Base-by-base conservation (phyloP, 208 protist genomes). In the Sergeia podlipaevii region DNA sequence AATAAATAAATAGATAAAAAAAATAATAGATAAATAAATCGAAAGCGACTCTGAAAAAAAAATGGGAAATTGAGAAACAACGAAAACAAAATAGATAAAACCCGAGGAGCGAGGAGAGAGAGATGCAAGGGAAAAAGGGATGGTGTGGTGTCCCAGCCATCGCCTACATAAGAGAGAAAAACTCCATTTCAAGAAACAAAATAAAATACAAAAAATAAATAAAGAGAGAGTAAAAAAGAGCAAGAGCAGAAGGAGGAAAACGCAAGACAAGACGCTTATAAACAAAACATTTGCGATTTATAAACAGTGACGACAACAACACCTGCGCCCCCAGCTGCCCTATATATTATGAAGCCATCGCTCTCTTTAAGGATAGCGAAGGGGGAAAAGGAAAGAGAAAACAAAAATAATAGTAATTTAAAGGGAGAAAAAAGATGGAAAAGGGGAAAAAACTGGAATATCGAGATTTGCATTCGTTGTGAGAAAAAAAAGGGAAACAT, bases 361-460 rank as follows among this genome's bases (percentile, higher is more conserved):
- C 42, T 13, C 17, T 5, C 32, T 24, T 32, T 13, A 53, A 41
- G 18, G n/a, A 24, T 37, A 34, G 18, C 6, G 7, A 63, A 28
- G 53, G 43, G 43, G 53, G 52, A 39, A 58, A 48, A 52, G 52
- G 60, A 54, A 61, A 26, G 21, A 60, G 36, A 60, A 45, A 42
- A 47, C 46, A 37, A 2, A 52, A 43, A 18, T 43, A 66, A 54
- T 38, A 53, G 34, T 36, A 38, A 37, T 39, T 26, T 17, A 51
- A 61, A 23, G 41, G 41, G 34, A 59, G 30, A n/a, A 46, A n/a
- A n/a, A n/a, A n/a, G n/a, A n/a, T n/a, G n/a, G n/a, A n/a, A n/a
- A n/a, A n/a, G n/a, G n/a, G n/a, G n/a, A n/a, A n/a, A n/a, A n/a
- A n/a, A n/a, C n/a, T n/a, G n/a, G n/a, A n/a, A n/a, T n/a, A n/a